Evolutionary conservation across 176 grass and related monocot genomes (phyloP), one percentile per base, ranked within the genome.

Genomic region (Pontederia paniculata): DNA sequence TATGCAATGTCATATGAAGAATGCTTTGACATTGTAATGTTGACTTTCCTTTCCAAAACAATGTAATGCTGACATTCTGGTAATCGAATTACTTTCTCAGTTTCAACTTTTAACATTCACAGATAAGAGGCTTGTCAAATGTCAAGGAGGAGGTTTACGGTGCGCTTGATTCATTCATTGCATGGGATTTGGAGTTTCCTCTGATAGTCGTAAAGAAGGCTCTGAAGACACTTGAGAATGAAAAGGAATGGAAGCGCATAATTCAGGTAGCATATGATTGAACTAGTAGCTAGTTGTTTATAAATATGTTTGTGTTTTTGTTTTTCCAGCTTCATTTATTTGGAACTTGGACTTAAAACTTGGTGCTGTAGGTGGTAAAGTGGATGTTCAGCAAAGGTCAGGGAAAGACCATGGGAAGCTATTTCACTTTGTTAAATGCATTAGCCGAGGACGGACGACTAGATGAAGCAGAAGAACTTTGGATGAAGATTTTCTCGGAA

Each of bases 351-450:
- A 48, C 10, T 10, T 17, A 12, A 25, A 72, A 42, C 53, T 43
- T 51, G 68, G 45, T 51, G 22, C 20, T 73, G 16, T 76, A 98
- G 93, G 83, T 98, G 58, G 82, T 90, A 42, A 98, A 98, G 57
- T 98, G 93, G 93, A 91, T 98, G 93, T 78, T 98, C 60, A 88
- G 82, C 65, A 98, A 98, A 82, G 93, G 93, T 73, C 93, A 98
- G 74, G 93, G 93, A 70, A 98, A 87, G 72, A 98, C 93, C 47
- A 88, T 98, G 80, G 93, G 93, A 45, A 98, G 77, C 67, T 84
- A 98, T 75, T 79, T 76, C 58, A 79, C 80, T 68, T 80, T 98
- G 54, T 83, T 98, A 76, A 91, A 77, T 88, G 83, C 93, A 74
- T 74, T 98, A 63, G 72, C 79, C 42, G 80, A 90, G 69, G 93